Conservation (phyloP, 306 rosid genomes). For the Trichosanthes truncata region DNA sequence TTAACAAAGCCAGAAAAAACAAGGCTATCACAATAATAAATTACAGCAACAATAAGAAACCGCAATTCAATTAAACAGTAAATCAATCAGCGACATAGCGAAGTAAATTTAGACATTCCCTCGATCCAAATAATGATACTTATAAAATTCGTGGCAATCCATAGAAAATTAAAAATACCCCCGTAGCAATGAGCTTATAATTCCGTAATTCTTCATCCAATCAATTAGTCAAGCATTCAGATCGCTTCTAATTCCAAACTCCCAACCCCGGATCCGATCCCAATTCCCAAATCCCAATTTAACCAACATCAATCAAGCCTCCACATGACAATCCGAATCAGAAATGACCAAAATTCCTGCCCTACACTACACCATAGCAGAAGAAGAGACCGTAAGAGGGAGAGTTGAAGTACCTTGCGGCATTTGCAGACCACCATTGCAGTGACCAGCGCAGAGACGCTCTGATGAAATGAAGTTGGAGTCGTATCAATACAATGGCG, state of each 20-base stretch:
- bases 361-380: neutral
- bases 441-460: constrained; percentile 22
- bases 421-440: constrained; percentile 99
- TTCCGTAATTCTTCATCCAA: neutral
- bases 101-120: neutral
- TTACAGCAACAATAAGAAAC: neutral
- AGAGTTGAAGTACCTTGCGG: constrained; percentile 59
- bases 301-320: constrained; percentile 4
- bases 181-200: neutral
- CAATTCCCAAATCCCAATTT: constrained; percentile 14
- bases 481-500: neutral
- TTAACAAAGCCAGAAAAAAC: neutral
- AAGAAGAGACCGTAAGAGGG: neutral
- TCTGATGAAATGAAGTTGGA: neutral
- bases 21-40: neutral
- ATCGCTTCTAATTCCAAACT: constrained; percentile 21
- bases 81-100: neutral
- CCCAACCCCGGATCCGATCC: constrained; percentile 36
- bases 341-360: constrained; percentile 5
- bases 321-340: constrained; percentile 11
- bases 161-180: neutral
- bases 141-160: neutral
- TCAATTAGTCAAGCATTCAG: constrained; percentile 18
- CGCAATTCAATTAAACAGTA: neutral
- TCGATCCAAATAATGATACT: neutral